Evolutionary conservation across 1,284 basidiomycete genomes (phyloP).

Genomic region (Tilletiaria anomala): DNA sequence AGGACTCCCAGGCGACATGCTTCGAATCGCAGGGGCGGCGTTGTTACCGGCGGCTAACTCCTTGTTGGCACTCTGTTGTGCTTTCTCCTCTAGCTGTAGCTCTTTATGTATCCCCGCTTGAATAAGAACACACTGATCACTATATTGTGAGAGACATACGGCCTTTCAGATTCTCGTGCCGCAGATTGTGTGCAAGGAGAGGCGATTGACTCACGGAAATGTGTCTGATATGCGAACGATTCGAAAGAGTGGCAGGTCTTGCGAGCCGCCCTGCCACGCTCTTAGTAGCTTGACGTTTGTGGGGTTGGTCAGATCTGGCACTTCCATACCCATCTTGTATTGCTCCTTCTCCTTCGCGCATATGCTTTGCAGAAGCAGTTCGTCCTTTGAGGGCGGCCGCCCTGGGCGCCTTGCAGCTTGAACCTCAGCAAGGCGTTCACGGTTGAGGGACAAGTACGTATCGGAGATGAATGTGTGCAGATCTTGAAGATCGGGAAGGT

Average conservation of each 20-base stretch:
- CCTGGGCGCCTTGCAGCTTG: constrained; percentile 21
- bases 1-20: too few species aligned
- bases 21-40: too few species aligned
- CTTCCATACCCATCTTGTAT: constrained; percentile 28
- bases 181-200: too few species aligned
- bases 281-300: constrained; percentile 30
- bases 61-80: too few species aligned
- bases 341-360: constrained; percentile 16
- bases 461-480: constrained; percentile 26
- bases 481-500: constrained; percentile 20
- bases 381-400: constrained; percentile 19
- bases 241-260: constrained; percentile 26
- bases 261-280: constrained; percentile 33
- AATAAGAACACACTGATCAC: too few species aligned
- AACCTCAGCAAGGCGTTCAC: constrained; percentile 21
- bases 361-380: constrained; percentile 23
- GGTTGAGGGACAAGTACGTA: constrained; percentile 24
- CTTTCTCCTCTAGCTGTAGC: too few species aligned
- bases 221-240: too few species aligned
- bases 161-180: too few species aligned
- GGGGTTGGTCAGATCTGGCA: constrained; percentile 26
- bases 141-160: too few species aligned
- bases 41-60: too few species aligned
- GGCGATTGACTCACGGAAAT: too few species aligned
- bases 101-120: too few species aligned